These are phyloP conservation scores for Choiromyces venosus DNA, from an alignment of 495 filamentous ascomycete genomes.

Conservation along the genomic window DNA sequence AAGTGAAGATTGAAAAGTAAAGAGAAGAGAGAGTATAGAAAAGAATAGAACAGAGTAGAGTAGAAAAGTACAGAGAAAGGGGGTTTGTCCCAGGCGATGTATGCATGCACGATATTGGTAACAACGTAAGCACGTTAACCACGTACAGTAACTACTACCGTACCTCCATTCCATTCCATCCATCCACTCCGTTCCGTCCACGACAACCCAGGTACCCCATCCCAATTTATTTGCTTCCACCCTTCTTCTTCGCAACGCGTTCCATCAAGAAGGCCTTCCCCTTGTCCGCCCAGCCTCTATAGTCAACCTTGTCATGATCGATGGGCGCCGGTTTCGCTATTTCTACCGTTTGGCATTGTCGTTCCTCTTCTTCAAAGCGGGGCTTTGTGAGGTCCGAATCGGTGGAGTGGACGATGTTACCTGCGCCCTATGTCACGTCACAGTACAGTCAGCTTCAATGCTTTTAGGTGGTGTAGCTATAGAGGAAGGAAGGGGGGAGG, in stretches of 20 bases:
- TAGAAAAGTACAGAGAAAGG: no score
- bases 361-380: slow-evolving; percentile 44
- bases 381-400: slow-evolving; percentile 42
- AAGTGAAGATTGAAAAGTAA: no score
- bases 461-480: slow-evolving; percentile 45
- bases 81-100: no score
- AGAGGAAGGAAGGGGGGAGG: slow-evolving; percentile 25
- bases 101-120: no score
- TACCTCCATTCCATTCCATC: background rate
- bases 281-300: slow-evolving; percentile 49
- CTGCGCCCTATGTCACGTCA: slow-evolving; percentile 47
- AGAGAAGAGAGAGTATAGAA: no score
- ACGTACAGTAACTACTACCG: background rate
- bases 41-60: no score
- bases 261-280: slow-evolving; percentile 53
- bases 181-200: background rate
- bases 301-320: slow-evolving; percentile 34
- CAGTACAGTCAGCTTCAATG: slow-evolving; percentile 38
- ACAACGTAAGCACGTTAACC: background rate
- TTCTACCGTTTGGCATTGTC: slow-evolving; percentile 38
- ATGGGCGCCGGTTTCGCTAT: slow-evolving; percentile 8
- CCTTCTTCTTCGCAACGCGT: slow-evolving; percentile 46
- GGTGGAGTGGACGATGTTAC: slow-evolving; percentile 50
- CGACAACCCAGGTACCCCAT: background rate
- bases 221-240: slow-evolving; percentile 16